These are phyloP conservation scores for Fallopia convolvulus DNA, from an alignment of 148 eudicot genomes.

Conservation along the genomic window DNA sequence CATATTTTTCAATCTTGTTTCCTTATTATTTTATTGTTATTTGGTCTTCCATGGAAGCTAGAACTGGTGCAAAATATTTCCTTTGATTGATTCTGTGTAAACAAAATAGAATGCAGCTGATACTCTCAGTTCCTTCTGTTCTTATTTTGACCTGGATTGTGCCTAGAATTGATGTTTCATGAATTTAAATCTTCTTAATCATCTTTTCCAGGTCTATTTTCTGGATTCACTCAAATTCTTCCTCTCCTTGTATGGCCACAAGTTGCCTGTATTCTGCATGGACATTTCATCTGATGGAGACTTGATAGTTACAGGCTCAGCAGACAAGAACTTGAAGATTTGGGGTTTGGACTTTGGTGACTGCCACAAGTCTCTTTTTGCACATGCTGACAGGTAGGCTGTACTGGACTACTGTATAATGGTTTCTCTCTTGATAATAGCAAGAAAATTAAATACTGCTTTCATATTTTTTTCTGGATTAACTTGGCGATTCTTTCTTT, in stretches of 20 bases:
- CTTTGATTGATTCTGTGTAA: neutral
- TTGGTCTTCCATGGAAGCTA: neutral
- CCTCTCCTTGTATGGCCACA: conserved; percentile 80
- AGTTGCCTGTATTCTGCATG: conserved; percentile 90
- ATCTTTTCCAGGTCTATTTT: conserved; percentile 54
- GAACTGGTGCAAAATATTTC: neutral
- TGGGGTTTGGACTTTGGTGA: conserved; percentile 99
- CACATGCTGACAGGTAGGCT: conserved; percentile 82
- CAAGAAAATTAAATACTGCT: neutral
- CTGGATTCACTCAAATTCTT: conserved; percentile 80
- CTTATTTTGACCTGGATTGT: neutral
- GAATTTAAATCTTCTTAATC: neutral
- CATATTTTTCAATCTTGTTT: neutral
- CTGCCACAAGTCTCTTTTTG: conserved; percentile 93
- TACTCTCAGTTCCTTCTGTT: neutral
- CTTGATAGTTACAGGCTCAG: conserved; percentile 85
- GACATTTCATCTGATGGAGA: conserved; percentile 96
- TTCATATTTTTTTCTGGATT: conserved; percentile 3
- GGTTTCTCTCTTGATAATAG: neutral
- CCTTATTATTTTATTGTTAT: neutral
- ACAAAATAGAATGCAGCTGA: neutral
- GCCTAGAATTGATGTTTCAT: neutral
- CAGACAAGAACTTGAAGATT: conserved; percentile 89
- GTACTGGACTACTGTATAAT: neutral
- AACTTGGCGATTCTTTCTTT: conserved; percentile 14